Conservation (phyloP, 2,329 filamentous ascomycete genomes). For the Chaetomium olivaceum region DNA sequence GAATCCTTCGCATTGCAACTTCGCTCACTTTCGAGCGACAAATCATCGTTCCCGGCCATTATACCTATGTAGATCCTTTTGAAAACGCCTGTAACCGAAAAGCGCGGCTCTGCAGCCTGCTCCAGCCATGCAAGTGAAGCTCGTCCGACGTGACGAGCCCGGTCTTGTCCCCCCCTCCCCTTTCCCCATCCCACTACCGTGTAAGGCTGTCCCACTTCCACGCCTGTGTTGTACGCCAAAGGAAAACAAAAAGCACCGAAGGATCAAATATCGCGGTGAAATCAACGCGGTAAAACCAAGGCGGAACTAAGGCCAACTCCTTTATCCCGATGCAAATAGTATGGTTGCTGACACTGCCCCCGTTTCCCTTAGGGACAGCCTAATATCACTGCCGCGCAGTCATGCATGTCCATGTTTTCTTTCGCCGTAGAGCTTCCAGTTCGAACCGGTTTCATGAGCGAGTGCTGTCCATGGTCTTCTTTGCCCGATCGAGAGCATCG, state of each 20-base stretch:
- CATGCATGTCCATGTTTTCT: not conserved
- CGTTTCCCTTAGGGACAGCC: not conserved
- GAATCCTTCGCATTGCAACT: slow-evolving; percentile 4
- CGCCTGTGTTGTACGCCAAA: slow-evolving; percentile 5
- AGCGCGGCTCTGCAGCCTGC: not conserved
- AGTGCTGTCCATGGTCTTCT: slow-evolving; percentile 52
- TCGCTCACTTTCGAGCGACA: not conserved
- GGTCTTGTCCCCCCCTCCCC: not conserved
- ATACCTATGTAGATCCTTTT: not conserved
- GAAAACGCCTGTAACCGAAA: slow-evolving; percentile 13
- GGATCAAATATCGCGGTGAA: not conserved
- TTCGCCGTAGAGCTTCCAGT: not conserved
- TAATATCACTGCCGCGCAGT: not conserved
- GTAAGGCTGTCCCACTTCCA: not conserved
- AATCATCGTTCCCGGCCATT: not conserved
- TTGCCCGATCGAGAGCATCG: slow-evolving; percentile 60
- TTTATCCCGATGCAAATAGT: slow-evolving; percentile 12
- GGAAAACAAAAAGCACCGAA: not conserved
- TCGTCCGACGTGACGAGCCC: not conserved
- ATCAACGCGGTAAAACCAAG: slow-evolving; percentile 4
- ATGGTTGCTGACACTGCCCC: not conserved
- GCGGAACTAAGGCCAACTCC: slow-evolving; percentile 13
- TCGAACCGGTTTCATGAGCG: slow-evolving; percentile 10
- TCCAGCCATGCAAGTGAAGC: slow-evolving; percentile 16
- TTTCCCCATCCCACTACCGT: not conserved